Percentiles rank a stretch among this genome's conserved stretches.
Conservation (phyloP, 2,329 filamentous ascomycete species). For the Harringtonia lauricola region DNA sequence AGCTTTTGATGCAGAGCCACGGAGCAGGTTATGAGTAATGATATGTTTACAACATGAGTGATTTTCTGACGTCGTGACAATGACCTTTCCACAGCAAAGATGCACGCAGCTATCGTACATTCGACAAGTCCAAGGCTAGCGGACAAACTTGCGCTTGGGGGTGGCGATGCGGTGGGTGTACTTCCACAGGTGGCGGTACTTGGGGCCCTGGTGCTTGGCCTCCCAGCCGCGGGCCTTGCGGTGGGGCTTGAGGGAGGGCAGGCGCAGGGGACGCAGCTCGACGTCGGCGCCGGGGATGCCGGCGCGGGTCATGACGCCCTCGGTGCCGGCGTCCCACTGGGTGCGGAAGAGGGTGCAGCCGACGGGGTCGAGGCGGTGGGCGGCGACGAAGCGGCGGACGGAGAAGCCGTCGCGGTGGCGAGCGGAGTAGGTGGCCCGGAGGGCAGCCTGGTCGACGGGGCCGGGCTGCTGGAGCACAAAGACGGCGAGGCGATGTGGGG, state of each 20-base stretch:
- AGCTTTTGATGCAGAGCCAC: too few species aligned
- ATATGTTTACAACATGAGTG: too few species aligned
- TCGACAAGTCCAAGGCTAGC: conserved; percentile 6
- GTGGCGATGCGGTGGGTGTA: conserved; percentile 46
- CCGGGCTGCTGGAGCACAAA: conserved; percentile 66
- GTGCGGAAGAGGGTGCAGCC: conserved; percentile 83
- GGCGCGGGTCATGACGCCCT: conserved; percentile 74
- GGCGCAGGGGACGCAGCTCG: conserved; percentile 72
- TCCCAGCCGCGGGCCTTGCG: conserved; percentile 55
- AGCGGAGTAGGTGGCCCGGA: conserved; percentile 17
- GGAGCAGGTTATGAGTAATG: too few species aligned
- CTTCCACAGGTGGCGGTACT: conserved; percentile 55
- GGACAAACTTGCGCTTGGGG: conserved; percentile 15
- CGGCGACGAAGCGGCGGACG: conserved; percentile 62
- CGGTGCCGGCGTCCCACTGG: conserved; percentile 80
- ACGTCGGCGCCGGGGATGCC: conserved; percentile 66
- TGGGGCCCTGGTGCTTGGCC: conserved; percentile 51
- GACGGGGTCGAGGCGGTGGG: conserved; percentile 58
- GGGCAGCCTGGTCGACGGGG: conserved; percentile 49
- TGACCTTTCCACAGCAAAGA: too few species aligned
- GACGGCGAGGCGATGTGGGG: conserved; percentile 80
- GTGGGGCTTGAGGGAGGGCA: conserved; percentile 54
- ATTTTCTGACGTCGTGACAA: too few species aligned
- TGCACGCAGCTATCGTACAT: conserved; percentile 5
- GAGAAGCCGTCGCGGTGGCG: conserved; percentile 52